Evolutionary conservation across 2,329 filamentous ascomycete genomes (phyloP), one percentile per base, ranked within the genome.

Genomic region (Curvularia lunata): DNA sequence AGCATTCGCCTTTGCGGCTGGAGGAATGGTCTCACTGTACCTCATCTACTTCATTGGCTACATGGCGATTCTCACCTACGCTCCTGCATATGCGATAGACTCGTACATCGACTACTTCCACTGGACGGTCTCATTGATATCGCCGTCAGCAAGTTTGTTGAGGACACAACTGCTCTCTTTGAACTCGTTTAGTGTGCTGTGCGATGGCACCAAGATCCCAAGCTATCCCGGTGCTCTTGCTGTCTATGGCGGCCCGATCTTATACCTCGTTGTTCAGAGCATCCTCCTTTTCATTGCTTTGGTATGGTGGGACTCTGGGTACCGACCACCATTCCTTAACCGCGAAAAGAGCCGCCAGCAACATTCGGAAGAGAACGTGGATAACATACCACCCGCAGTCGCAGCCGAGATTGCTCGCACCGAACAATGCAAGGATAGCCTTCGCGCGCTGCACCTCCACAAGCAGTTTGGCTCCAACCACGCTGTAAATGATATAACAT

Each of bases 401-500:
- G 81, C 83, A 18, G 81, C 85, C 27, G 91, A 95, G 73, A 80
- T 88, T 5, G 75, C 78, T 4, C 84, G 89, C 41, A 85, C 91
- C 25, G 86, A 84, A 21, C 82, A 80, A 50, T 82, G 82, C 7
- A 77, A 81, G 23, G 88, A 92, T 64, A 90, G 91, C 16, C 85
- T 97, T 16, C 86, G 88, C n/a, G 90, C 96, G 4, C 77, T 91
- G 42, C 86, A 96, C 72, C 80, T 96, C 1, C 91, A 88, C 30
- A 97, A 97, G 75, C 83, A 85, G 0, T 97, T 97, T 65, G 86
- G 87, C 13, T 83, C 83, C 60, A 88, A 89, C 65, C 73, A 74
- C 0, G 93, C 91, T 3, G 92, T 97, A n/a, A 88, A 96, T 66
- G 91, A 97, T 67, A 86, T 96, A 41, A 91, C 89, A 0, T 97